Base-by-base conservation (phyloP, 2,329 filamentous ascomycete species). In the Lasiodiplodia gonubiensis region DNA sequence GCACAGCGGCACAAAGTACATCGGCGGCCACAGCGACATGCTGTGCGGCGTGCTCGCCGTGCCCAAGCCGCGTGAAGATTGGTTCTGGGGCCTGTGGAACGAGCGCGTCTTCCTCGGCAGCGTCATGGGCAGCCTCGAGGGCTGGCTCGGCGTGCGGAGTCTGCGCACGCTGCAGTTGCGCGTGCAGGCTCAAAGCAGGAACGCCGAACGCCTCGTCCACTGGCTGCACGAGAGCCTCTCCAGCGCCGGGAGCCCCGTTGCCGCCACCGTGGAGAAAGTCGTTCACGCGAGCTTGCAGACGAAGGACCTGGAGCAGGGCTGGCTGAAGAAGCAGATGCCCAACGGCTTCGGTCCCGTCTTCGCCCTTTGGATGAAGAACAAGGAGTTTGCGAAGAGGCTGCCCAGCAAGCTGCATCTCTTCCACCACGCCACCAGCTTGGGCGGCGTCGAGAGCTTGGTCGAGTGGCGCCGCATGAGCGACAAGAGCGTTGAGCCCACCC, bases 401-500 rank as follows among this genome's bases (percentile, higher is more conserved):
- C 95, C 95, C 3, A 91, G 90, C 74, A 91, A 92, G 78, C 80
- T 98, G 76, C 77, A 84, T 2, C 85, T 97, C 53, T 98, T 98
- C 82, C 92, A 97, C 73, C 95, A 99, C 79, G 95, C 95, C 6
- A 99, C 95, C 2, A 96, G 92, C 78, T 80, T 98, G 33, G 95
- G 95, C 2, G 94, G 95, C 4, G 93, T 98, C 11, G 95, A 98
- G 86, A 95, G 92, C 75, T 80, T 98, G 82, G 94, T 99, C 72
- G 95, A 99, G 85, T 99, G 95, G 95, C 86, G 95, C 68, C 88
- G 91, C 57, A 95, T 99, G 92, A 90, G 89, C 68, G 95, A 99
- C 82, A 74, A 80, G 3, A 83, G 78, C 1, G 89, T 96, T 48
- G 92, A 96, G 75, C 86, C 84, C 74, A 84, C 87, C 68, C 78